These are phyloP conservation scores for Fusarium sp. DNA, from an alignment of 2,329 filamentous ascomycete species.

Conservation along the genomic window DNA sequence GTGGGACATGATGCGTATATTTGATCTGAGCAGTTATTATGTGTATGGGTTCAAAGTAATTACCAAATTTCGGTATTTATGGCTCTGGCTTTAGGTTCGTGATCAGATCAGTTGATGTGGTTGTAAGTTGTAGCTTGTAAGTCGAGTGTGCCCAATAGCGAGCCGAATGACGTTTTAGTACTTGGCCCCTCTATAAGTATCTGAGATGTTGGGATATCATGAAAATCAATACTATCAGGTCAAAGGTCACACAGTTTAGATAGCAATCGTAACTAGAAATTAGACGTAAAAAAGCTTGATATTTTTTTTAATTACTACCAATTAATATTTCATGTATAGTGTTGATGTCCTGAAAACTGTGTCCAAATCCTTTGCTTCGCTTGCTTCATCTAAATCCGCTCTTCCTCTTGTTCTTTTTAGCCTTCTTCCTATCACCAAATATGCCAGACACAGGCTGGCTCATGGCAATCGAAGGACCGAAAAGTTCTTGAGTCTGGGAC, in stretches of 20 bases:
- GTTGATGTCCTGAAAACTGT: not conserved
- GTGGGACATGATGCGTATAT: constrained; percentile 55
- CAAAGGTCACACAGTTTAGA: not conserved
- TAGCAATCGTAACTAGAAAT: not conserved
- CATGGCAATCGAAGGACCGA: constrained; percentile 56
- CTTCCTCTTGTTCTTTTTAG: constrained; percentile 61
- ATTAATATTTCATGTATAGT: not conserved
- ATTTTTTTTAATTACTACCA: not conserved
- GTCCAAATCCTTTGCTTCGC: constrained; percentile 1
- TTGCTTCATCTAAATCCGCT: constrained; percentile 56
- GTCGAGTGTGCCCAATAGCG: constrained; percentile 29
- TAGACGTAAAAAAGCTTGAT: not conserved
- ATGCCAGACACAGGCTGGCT: constrained; percentile 61
- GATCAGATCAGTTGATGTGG: constrained; percentile 28
- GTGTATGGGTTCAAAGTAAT: not conserved
- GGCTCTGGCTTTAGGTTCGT: not conserved
- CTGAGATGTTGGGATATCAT: constrained; percentile 19
- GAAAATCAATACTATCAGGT: constrained; percentile 7
- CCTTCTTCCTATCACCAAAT: constrained; percentile 61
- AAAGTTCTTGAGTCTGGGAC: constrained; percentile 52
- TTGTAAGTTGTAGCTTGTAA: constrained; percentile 26
- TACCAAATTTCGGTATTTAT: not conserved
- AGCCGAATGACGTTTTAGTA: constrained; percentile 40
- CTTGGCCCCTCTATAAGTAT: constrained; percentile 21
- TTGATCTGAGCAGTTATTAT: not conserved